Percentiles rank a stretch among this genome's conserved stretches.
Conservation (phyloP, 148 eudicot genomes). For the Camellia japonica region DNA sequence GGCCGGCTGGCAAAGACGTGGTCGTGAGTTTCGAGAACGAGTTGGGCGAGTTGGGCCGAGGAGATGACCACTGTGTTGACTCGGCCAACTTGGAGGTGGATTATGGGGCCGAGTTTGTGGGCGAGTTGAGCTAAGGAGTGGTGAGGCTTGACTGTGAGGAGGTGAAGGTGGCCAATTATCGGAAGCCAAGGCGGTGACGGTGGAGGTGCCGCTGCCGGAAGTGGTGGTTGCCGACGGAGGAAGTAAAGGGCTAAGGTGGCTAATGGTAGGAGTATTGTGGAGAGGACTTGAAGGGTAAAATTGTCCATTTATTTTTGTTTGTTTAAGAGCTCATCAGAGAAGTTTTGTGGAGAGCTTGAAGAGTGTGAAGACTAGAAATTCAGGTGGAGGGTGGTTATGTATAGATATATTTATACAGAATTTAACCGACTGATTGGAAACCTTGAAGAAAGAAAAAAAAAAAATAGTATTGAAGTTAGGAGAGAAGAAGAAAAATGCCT, state of each 20-base stretch:
- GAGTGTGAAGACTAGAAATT: too few relatives aligned
- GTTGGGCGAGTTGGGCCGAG: constrained; percentile 32
- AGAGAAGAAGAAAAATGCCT: too few relatives aligned
- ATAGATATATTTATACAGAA: too few relatives aligned
- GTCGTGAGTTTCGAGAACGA: constrained; percentile 47
- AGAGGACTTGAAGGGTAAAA: constrained; percentile 14
- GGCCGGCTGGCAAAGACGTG: constrained; percentile 42
- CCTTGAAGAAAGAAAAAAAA: too few relatives aligned
- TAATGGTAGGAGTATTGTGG: neutral
- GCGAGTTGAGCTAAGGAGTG: constrained; percentile 30
- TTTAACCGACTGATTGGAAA: too few relatives aligned
- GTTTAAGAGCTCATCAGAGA: neutral
- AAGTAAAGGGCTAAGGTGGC: constrained; percentile 6
- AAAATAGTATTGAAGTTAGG: too few relatives aligned
- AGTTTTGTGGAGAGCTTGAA: too few relatives aligned
- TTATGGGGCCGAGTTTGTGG: constrained; percentile 31
- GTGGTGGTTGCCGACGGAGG: neutral
- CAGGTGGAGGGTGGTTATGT: too few relatives aligned
- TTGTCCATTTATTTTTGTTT: constrained; percentile 12
- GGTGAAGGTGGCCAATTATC: constrained; percentile 47
- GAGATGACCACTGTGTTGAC: constrained; percentile 35
- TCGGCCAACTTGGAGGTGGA: constrained; percentile 36
- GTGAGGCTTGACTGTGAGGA: constrained; percentile 39
- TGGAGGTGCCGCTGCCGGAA: constrained; percentile 14
- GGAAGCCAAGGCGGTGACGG: constrained; percentile 46